A percentile compares a stretch with the other conserved stretches of the same genome.
phyloP scores from a whole-genome alignment of 345 rosid species.

The Psidium friedrichsthalianum region DNA sequence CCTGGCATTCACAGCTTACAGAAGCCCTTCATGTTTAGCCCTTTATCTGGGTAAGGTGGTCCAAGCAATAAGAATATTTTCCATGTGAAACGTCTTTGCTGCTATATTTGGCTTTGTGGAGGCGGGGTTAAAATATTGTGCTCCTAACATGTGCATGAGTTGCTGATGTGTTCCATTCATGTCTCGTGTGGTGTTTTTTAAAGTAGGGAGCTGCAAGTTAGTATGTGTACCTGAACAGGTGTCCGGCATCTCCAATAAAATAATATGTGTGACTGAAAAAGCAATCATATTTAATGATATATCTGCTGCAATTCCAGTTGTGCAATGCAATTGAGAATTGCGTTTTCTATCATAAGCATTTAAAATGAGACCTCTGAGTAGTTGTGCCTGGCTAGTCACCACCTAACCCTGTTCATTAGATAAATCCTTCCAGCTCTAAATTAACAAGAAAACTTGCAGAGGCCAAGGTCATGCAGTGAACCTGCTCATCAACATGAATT shows the following conservation, averaged over 20 bases:
- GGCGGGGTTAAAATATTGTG: background rate
- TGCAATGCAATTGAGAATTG: background rate
- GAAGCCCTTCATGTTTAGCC: background rate
- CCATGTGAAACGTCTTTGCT: background rate
- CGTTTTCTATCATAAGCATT: background rate
- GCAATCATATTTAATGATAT: background rate
- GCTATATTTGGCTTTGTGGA: background rate
- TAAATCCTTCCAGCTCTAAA: background rate
- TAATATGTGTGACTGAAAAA: background rate
- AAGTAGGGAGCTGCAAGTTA: background rate
- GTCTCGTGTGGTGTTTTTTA: background rate
- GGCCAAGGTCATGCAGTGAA: background rate
- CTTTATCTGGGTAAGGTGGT: background rate
- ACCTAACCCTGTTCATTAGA: background rate
- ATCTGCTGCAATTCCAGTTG: background rate
- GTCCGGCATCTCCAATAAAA: background rate
- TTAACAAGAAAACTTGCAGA: background rate
- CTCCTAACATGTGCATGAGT: background rate
- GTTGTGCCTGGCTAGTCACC: background rate
- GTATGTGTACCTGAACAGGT: background rate
- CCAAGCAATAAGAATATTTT: background rate
- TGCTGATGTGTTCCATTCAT: background rate
- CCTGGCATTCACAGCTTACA: background rate
- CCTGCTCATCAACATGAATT: background rate
- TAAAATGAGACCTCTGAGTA: background rate